A percentile compares a stretch with the other conserved stretches of the same genome.
Evolutionary conservation across 169 alveolate species (phyloP).

Genomic region (Blepharisma undulans): DNA sequence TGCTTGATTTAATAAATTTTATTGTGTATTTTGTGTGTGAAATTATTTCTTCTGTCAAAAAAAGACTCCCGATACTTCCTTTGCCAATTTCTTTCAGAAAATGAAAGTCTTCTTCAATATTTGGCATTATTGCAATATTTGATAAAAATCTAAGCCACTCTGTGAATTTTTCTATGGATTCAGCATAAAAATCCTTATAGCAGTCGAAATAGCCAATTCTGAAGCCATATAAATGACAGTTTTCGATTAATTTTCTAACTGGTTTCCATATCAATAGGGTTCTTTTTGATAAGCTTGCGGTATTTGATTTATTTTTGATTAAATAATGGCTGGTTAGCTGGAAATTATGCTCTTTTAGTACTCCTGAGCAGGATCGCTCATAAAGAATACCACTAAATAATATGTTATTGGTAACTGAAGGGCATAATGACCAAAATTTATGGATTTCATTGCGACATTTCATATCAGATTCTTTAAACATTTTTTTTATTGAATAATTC

Average conservation of each 20-base stretch:
- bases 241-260: not conserved
- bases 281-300: not conserved
- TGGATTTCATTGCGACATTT: not conserved
- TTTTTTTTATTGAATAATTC: not conserved
- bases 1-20: not conserved
- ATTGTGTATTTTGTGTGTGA: not conserved
- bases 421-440: not conserved
- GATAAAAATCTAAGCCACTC: not conserved
- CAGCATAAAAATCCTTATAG: not conserved
- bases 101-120: not conserved
- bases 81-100: slow-evolving; percentile 15
- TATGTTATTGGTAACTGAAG: not conserved
- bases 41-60: not conserved
- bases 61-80: slow-evolving; percentile 13
- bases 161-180: not conserved
- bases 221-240: not conserved
- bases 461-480: not conserved
- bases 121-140: not conserved
- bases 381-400: not conserved
- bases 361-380: not conserved
- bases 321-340: not conserved
- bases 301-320: not conserved
- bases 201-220: not conserved
- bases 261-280: not conserved
- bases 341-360: not conserved